Conservation (phyloP, 73 alveolate genomes). For the Durusdinium trenchii region DNA sequence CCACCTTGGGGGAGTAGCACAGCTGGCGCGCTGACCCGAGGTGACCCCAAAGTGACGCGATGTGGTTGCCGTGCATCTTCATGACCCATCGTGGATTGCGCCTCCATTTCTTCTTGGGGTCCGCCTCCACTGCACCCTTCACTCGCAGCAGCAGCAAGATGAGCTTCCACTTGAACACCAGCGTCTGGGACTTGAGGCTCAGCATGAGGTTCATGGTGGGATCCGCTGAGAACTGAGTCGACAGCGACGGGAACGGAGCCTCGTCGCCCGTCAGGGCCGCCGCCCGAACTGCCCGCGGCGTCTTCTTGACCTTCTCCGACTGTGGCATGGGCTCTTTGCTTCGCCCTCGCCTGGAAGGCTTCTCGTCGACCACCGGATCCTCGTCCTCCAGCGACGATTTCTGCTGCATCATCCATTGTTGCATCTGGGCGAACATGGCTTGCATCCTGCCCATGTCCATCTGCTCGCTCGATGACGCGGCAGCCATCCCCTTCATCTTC, state of each 20-base stretch:
- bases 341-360: background rate
- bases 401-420: no score
- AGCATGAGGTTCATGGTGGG: background rate
- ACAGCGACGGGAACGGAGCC: background rate
- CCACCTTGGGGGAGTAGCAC: background rate
- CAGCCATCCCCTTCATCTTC: background rate
- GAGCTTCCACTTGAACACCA: background rate
- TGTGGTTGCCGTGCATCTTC: background rate
- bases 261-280: background rate
- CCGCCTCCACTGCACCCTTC: background rate
- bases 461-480: background rate
- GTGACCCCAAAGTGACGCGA: background rate
- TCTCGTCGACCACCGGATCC: background rate
- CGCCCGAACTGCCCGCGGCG: no score
- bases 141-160: background rate
- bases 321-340: background rate
- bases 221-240: constrained; percentile 13
- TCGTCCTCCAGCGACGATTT: background rate
- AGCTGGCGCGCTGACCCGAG: no score
- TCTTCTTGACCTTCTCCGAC: background rate
- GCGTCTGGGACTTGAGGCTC: background rate
- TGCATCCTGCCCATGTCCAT: no score
- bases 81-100: background rate
- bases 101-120: no score
- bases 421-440: no score